Evolutionary conservation across 164 flowering plant genomes (phyloP).

Genomic region (Santalum album): DNA sequence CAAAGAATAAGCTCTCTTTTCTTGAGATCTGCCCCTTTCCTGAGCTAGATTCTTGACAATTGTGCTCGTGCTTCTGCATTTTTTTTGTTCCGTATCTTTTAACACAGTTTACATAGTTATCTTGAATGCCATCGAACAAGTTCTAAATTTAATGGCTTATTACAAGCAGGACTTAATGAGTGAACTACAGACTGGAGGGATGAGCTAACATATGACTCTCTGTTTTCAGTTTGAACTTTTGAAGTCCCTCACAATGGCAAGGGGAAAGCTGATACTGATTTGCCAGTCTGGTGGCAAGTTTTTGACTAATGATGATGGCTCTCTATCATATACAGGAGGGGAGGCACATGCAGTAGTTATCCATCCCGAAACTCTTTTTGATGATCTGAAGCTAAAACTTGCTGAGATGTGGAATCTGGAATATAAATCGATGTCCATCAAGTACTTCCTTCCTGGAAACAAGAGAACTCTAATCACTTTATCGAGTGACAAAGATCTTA

Average conservation of each 20-base stretch:
- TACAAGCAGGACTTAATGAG: not conserved
- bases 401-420: conserved; percentile 57
- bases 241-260: conserved; percentile 23
- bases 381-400: conserved; percentile 53
- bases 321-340: conserved; percentile 57
- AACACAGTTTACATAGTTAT: not conserved
- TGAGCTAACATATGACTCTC: not conserved
- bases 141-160: not conserved
- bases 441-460: conserved; percentile 77
- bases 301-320: conserved; percentile 51
- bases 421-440: conserved; percentile 33
- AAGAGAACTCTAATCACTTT: conserved; percentile 51
- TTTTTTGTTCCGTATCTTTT: not conserved
- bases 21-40: not conserved
- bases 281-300: conserved; percentile 70
- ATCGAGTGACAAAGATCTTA: conserved; percentile 54
- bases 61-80: not conserved
- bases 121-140: not conserved
- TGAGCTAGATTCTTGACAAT: not conserved
- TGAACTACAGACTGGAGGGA: not conserved
- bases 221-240: not conserved
- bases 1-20: not conserved
- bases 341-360: conserved; percentile 73
- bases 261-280: conserved; percentile 53
- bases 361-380: conserved; percentile 36